phyloP scores from a whole-genome alignment of 2,329 filamentous ascomycete species.

The Trichoderma polysporum region DNA sequence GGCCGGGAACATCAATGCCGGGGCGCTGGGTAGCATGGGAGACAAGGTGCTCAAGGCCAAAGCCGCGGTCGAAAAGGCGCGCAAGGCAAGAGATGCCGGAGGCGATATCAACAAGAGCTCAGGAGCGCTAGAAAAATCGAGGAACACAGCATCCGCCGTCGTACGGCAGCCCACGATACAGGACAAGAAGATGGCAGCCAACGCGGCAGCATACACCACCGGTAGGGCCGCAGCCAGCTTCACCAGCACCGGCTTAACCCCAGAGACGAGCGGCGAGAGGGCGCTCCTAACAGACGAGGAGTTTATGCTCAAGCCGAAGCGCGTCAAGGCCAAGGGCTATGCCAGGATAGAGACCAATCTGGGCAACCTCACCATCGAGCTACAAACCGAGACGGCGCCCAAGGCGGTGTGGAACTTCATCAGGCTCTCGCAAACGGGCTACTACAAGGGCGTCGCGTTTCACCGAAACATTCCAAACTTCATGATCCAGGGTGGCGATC shows the following conservation, averaged over 20 bases:
- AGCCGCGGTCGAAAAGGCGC: constrained; percentile 87
- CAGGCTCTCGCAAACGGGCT: constrained; percentile 80
- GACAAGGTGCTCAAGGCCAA: constrained; percentile 88
- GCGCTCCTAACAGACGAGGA: constrained; percentile 90
- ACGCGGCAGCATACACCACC: constrained; percentile 86
- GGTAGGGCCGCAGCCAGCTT: constrained; percentile 90
- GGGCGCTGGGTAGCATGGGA: constrained; percentile 73
- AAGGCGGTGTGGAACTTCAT: constrained; percentile 98
- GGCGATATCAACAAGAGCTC: constrained; percentile 56
- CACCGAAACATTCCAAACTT: constrained; percentile 94
- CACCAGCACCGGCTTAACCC: constrained; percentile 90
- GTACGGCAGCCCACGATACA: constrained; percentile 44
- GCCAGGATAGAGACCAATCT: constrained; percentile 83
- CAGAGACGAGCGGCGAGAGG: constrained; percentile 83
- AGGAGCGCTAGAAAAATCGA: constrained; percentile 41
- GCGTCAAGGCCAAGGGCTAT: constrained; percentile 88
- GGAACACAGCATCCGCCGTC: constrained; percentile 15
- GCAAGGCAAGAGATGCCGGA: constrained; percentile 67
- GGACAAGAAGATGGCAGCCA: constrained; percentile 67
- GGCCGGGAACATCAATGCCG: constrained; percentile 71
- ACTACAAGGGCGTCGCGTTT: constrained; percentile 81
- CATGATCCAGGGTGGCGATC: constrained; percentile 97
- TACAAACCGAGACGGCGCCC: constrained; percentile 87
- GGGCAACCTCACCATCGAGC: constrained; percentile 82
- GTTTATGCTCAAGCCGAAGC: constrained; percentile 89